Evolutionary conservation across 768 basidiomycete species (phyloP).

Genomic region (Antrodiella citrinella): DNA sequence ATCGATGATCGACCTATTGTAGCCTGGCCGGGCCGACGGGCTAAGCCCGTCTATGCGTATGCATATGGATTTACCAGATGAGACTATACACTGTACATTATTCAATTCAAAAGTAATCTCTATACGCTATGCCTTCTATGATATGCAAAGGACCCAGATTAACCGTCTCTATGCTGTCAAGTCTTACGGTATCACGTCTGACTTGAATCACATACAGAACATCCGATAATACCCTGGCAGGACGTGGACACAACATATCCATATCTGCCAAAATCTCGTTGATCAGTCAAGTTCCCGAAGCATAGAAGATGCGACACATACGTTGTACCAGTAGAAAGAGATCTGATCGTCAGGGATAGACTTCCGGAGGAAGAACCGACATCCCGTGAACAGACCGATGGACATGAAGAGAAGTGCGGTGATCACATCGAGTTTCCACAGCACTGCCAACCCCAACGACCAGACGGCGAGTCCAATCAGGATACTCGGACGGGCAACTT

Average conservation of each 20-base stretch:
- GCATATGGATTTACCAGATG: too few relatives aligned
- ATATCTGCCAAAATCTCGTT: constrained; percentile 7
- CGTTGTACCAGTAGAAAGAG: constrained; percentile 24
- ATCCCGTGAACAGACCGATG: constrained; percentile 13
- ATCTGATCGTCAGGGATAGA: constrained; percentile 15
- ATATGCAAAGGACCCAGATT: too few relatives aligned
- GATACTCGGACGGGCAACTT: constrained; percentile 13
- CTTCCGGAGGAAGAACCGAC: constrained; percentile 12
- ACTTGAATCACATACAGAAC: not conserved
- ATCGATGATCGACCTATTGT: too few relatives aligned
- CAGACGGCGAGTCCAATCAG: constrained; percentile 15
- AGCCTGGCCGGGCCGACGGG: too few relatives aligned
- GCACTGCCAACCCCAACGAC: constrained; percentile 14
- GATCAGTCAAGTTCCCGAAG: not conserved
- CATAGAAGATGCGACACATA: constrained; percentile 8
- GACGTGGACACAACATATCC: constrained; percentile 9
- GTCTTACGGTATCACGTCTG: not conserved
- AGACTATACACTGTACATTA: too few relatives aligned
- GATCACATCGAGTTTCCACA: constrained; percentile 14
- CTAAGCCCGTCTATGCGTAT: too few relatives aligned
- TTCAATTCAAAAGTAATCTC: too few relatives aligned
- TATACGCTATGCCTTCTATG: too few relatives aligned
- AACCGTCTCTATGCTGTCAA: too few relatives aligned
- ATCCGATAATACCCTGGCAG: constrained; percentile 11
- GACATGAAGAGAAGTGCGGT: constrained; percentile 9